Base-by-base conservation (phyloP, 2,329 filamentous ascomycete species). In the Fusarium protoensiforme region DNA sequence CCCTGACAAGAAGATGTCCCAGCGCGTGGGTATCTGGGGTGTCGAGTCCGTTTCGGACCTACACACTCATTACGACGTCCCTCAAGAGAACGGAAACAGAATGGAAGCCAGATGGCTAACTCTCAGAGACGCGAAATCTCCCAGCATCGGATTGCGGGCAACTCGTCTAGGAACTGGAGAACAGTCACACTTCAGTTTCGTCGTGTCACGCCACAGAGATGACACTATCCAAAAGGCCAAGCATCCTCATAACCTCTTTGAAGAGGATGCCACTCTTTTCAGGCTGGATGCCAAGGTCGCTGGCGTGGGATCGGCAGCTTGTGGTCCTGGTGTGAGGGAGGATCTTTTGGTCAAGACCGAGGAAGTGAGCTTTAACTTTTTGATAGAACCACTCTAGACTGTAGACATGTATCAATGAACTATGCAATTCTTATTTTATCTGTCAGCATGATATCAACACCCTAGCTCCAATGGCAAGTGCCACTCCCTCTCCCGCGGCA, bases 11-110 rank as follows among this genome's bases (percentile, higher is more conserved):
- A 87, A 87, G 67, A 75, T 83, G 4, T 85, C 89, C 2, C 89
- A 92, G 73, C 83, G 81, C 2, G 76, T 90, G 0, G 90, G 87
- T 1, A 82, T 89, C 43, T 90, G 84, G 79, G 78, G 77, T 0
- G 78, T 75, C 2, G 76, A 77, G 1, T 80, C 78, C 1, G 81
- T 91, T 2, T 82, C 84, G 1, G 84, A 87, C 0, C 83, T 93
- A 29, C 87, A 88, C 76, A 85, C 86, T 0, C 83, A 84, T 1
- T 93, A 92, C 75, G 92, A 93, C 20, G 89, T 90, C 24, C 92
- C 92, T 0, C 92, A 94, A 78, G 92, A 93, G 74, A 89, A 87
- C 61, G 90, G 90, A 1, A 93, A 93, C 78, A 84, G 89, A 16
- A 89, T 88, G 63, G 89, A 89, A 36, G 88, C 87, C 0, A 84